Evolutionary conservation across 495 filamentous ascomycete genomes (phyloP), one percentile per base, ranked within the genome.

Genomic region (Aspergillus heteromorphus): DNA sequence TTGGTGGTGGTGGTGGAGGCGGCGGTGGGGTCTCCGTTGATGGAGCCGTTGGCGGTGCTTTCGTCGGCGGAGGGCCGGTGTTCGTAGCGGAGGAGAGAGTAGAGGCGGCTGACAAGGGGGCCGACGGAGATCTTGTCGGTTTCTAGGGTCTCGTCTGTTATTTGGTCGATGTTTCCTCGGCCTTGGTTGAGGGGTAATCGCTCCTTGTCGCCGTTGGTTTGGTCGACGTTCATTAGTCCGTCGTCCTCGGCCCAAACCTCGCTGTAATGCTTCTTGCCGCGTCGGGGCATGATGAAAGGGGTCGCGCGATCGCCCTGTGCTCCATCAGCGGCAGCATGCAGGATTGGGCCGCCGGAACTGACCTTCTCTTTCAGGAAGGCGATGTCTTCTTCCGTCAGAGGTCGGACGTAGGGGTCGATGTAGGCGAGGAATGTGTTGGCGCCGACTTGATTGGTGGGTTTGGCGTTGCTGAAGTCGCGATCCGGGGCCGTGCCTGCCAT

Each of bases 191-290:
- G 73, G 14, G 87, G 82, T 1, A 89, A 72, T 54, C 82, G 84
- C 48, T 88, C 84, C 36, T 77, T 74, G 11, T 79, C 77, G 3
- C 79, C 73, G 17, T 75, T 73, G 3, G 75, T 68, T 9, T 76
- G 79, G 56, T 92, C 88, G 17, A 86, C 68, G 13, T 83, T 81
- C 75, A 88, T 84, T 7, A 80, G 69, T 2, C 89, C 88, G 59
- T 98, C 93, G 61, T 98, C 93, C 57, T 95, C 90, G 1, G 89
- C 84, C 95, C 95, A 99, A 4, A 89, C 73, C 54, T 97, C 91
- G 10, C 79, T 84, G 70, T 97, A 97, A 64, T 86, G 84, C 57
- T 83, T 84, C 69, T 89, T 87, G 31, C 91, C 93, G 8, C 92
- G 85, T 48, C 84, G 83, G 1, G 92, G 92, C 71, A 92, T 92